Percentiles rank a stretch among this genome's conserved stretches.
phyloP scores from a whole-genome alignment of 2,329 filamentous ascomycete species.

The Ophiostoma piceae region DNA sequence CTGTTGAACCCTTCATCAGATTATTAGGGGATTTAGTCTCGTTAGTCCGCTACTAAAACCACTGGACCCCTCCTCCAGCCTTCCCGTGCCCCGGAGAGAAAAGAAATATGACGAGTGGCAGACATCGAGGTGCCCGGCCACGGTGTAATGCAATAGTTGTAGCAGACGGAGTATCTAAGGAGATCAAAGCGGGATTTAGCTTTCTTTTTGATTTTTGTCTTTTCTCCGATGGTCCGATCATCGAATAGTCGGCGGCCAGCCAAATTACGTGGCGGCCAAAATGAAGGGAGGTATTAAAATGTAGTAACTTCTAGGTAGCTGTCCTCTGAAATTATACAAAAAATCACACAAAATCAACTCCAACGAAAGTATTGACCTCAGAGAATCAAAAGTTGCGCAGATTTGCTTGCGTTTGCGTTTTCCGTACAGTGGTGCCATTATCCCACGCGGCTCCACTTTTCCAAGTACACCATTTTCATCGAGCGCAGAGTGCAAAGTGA shows the following conservation, averaged over 20 bases:
- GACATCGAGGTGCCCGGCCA: background rate
- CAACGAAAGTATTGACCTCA: background rate
- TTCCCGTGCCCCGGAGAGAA: background rate
- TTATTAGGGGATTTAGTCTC: background rate
- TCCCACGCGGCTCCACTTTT: constrained; percentile 3
- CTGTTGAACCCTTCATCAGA: background rate
- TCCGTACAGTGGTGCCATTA: constrained; percentile 6
- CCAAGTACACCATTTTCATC: background rate
- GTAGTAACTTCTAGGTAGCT: background rate
- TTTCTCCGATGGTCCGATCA: background rate
- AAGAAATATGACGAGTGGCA: constrained; percentile 8
- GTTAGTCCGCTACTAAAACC: background rate
- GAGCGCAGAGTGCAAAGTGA: background rate
- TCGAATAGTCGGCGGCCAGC: too few relatives aligned
- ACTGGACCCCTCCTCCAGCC: background rate
- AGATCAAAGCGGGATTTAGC: background rate
- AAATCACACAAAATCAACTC: too few relatives aligned
- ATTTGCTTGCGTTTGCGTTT: background rate
- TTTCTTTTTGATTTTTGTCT: too few relatives aligned
- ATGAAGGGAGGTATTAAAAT: background rate
- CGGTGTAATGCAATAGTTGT: background rate
- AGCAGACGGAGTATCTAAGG: background rate
- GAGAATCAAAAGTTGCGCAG: background rate
- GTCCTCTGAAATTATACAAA: too few relatives aligned
- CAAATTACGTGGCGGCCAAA: too few relatives aligned